These are phyloP conservation scores for Globisporangium carolinianum DNA, from an alignment of 352 stramenopile species.

Conservation along the genomic window DNA sequence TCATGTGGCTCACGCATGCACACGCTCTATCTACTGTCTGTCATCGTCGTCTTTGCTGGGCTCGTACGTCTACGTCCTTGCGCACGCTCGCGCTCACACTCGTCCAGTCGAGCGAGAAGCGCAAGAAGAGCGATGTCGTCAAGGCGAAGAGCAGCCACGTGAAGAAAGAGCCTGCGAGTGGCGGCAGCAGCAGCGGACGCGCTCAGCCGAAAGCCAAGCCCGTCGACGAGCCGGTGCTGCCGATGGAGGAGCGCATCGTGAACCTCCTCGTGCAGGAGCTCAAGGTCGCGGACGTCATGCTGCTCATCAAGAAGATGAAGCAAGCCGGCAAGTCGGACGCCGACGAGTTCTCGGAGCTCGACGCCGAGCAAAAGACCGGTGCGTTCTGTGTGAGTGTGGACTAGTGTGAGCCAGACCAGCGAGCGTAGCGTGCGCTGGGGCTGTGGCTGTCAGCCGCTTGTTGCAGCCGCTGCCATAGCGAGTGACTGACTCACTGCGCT, in stretches of 20 bases:
- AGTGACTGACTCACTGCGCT: background rate
- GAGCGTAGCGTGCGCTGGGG: background rate
- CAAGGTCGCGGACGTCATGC: conserved; percentile 84
- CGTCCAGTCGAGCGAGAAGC: conserved; percentile 22
- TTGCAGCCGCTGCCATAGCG: background rate
- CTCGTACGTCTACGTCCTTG: background rate
- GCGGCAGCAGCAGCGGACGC: conserved; percentile 12
- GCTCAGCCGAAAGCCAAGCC: conserved; percentile 31
- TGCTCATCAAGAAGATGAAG: conserved; percentile 88
- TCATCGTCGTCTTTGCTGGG: background rate
- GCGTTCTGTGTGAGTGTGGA: background rate
- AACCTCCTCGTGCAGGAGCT: conserved; percentile 81
- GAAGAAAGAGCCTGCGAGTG: conserved; percentile 27
- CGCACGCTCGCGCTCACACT: background rate
- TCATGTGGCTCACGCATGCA: background rate
- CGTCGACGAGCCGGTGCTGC: conserved; percentile 44
- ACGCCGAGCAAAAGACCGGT: conserved; percentile 83
- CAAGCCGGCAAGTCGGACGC: conserved; percentile 84
- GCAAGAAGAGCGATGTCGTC: conserved; percentile 33
- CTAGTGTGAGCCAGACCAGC: no score
- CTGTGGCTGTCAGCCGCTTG: background rate
- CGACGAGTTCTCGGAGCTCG: conserved; percentile 82
- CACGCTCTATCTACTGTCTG: background rate
- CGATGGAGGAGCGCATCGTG: conserved; percentile 85
- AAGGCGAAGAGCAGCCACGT: conserved; percentile 22